phyloP scores from a whole-genome alignment of 2,329 filamentous ascomycete genomes.

The Falciphora oryzae region DNA sequence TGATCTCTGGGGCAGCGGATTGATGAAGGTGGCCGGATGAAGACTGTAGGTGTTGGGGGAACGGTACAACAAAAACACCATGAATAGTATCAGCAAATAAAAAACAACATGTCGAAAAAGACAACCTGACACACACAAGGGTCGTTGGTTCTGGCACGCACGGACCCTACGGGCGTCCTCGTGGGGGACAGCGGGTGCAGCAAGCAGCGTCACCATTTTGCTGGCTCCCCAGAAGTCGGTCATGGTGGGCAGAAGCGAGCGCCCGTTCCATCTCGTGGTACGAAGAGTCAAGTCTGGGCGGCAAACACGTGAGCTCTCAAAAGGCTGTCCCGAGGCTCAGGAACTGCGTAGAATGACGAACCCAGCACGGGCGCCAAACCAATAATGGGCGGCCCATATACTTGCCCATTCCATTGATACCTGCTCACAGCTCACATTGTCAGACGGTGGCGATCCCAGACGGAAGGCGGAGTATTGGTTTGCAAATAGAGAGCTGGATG shows the following conservation, averaged over 20 bases:
- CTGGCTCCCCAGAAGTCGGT: background rate
- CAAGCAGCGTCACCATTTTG: background rate
- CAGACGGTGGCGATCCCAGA: background rate
- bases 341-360: too few relatives aligned
- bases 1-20: background rate
- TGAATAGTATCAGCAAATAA: background rate
- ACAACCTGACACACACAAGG: background rate
- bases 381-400: too few relatives aligned
- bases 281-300: background rate
- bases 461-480: background rate
- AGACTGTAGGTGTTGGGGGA: too few relatives aligned
- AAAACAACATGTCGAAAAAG: background rate
- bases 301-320: background rate
- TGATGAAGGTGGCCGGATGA: background rate
- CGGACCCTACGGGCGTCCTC: too few relatives aligned
- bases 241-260: background rate
- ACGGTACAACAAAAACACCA: background rate
- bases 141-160: background rate
- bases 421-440: background rate
- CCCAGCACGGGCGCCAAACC: background rate
- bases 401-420: too few relatives aligned
- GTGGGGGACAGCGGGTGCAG: background rate
- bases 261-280: background rate
- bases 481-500: background rate
- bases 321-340: background rate